Evolutionary conservation across 345 rosid genomes (phyloP), one percentile per base, ranked within the genome.

Genomic region (Physaria fendleri): DNA sequence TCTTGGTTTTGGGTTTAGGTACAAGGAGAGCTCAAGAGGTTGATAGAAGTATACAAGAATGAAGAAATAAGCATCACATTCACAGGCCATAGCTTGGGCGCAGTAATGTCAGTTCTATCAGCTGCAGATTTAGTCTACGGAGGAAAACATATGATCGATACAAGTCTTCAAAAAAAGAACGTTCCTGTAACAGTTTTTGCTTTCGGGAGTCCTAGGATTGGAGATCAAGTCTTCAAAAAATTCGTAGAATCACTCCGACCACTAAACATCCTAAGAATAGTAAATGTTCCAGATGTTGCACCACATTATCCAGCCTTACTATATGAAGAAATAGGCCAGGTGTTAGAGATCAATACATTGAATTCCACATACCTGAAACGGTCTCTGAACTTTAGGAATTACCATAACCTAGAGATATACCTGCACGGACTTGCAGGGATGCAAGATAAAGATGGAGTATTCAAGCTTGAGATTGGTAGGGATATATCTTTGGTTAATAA

Each of bases 21-120:
- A 34, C 67, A 68, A 5, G 62, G 7, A 5, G 92, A 83, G 69
- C 72, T 82, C 46, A 52, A 64, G 53, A 65, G 76, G 56, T 71
- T 87, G 35, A 55, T 87, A 17, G 69, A 81, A 14, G 8, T 47
- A 32, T 81, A 52, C 72, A 70, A 76, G 75, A 61, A 79, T 1
- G 95, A 85, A 50, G 92, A 81, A 56, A 49, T 77, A 40, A 82
- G 85, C 77, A 81, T 79, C 42, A 85, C 87, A 0, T 22, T 75
- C 49, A 62, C 81, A 0, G 87, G 92, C 5, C 89, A 81, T 62
- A 87, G 87, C 77, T 57, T 85, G 35, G 89, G 89, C 1, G 87
- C 72, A 8, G 74, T 88, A 1, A 54, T 83, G 18, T 79, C 81
- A 50, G 72, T 78, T 20, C 64, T 88, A 25, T 72, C 65, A 15